Evolutionary conservation across 257 asterid genomes (phyloP).

Genomic region (Petunia secreta): DNA sequence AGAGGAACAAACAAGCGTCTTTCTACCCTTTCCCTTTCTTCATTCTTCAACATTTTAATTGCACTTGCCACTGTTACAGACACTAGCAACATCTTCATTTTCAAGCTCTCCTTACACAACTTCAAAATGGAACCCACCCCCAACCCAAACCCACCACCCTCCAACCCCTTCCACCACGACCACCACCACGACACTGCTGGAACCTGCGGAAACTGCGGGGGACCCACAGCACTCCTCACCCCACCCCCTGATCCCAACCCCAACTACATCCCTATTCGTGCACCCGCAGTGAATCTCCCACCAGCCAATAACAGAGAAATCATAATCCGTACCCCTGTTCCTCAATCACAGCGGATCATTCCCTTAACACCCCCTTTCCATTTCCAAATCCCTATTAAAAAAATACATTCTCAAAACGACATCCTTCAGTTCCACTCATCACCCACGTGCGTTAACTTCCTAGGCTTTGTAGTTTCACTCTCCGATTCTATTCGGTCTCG

Average conservation of each 20-base stretch:
- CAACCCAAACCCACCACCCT: conserved; percentile 21
- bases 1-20: no score
- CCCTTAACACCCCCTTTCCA: conserved; percentile 61
- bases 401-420: conserved; percentile 65
- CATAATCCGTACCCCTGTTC: conserved; percentile 91
- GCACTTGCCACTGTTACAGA: no score
- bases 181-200: conserved; percentile 16
- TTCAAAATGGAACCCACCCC: conserved; percentile 29
- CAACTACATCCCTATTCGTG: conserved; percentile 83
- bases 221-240: conserved; percentile 60
- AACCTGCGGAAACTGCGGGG: conserved; percentile 75
- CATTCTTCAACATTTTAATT: no score
- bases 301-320: conserved; percentile 63
- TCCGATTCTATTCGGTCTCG: conserved; percentile 73
- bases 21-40: no score
- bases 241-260: conserved; percentile 74
- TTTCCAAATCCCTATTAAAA: conserved; percentile 60
- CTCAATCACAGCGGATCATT: conserved; percentile 59
- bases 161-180: conserved; percentile 28
- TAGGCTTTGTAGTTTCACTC: conserved; percentile 77
- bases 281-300: conserved; percentile 85
- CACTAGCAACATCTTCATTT: background rate
- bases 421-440: conserved; percentile 62
- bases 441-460: conserved; percentile 53
- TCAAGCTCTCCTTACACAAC: background rate